Evolutionary conservation across 306 rosid species (phyloP).

Genomic region (Dryas octopetala): DNA sequence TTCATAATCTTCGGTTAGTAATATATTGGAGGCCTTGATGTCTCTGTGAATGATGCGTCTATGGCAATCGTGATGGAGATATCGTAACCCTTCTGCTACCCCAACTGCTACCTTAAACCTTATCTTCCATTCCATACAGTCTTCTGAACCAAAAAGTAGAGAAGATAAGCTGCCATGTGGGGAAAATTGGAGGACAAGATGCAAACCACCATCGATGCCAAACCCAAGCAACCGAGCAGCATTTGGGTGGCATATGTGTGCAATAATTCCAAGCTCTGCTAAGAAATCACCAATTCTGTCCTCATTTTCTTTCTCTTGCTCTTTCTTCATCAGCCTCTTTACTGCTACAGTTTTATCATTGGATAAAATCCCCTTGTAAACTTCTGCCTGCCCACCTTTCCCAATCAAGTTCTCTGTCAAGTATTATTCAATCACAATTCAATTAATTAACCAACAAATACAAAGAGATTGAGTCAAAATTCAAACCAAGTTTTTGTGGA

Average conservation of each 20-base stretch:
- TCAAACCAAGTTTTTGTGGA: background rate
- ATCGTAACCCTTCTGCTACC: conserved; percentile 74
- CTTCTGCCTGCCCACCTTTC: conserved; percentile 95
- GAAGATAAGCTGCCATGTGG: conserved; percentile 85
- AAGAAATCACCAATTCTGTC: conserved; percentile 79
- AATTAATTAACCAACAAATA: background rate
- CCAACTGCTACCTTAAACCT: conserved; percentile 83
- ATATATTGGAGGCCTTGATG: conserved; percentile 89
- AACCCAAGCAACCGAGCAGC: conserved; percentile 81
- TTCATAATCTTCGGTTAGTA: conserved; percentile 61
- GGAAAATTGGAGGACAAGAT: conserved; percentile 75
- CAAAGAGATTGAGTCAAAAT: background rate
- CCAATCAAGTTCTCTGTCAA: conserved; percentile 76
- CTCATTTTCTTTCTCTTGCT: conserved; percentile 55
- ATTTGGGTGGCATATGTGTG: conserved; percentile 78
- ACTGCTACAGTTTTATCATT: conserved; percentile 81
- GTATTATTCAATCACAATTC: background rate
- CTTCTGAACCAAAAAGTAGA: conserved; percentile 66
- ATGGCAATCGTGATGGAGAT: conserved; percentile 83
- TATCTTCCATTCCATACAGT: conserved; percentile 63
- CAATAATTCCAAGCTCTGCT: conserved; percentile 88
- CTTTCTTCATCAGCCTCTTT: conserved; percentile 69
- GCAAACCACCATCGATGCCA: conserved; percentile 70
- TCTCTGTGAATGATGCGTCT: conserved; percentile 92
- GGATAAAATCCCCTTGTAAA: conserved; percentile 61